phyloP scores from a whole-genome alignment of 2,329 filamentous ascomycete species.

The Phialophora chinensis region DNA sequence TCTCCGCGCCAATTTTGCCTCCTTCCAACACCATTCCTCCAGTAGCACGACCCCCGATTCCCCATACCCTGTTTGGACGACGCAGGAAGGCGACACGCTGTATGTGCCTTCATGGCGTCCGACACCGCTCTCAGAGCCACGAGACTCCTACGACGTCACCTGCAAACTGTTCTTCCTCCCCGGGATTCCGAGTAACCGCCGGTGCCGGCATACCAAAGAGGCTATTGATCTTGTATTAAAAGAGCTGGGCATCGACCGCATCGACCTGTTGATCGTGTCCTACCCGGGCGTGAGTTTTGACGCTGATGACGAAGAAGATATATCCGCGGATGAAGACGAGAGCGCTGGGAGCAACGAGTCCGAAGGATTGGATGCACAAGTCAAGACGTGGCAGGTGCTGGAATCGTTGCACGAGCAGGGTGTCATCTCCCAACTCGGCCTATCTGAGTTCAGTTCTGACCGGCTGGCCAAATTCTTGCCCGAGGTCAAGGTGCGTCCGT shows the following conservation, averaged over 20 bases:
- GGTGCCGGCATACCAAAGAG: slow-evolving; percentile 74
- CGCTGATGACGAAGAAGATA: slow-evolving; percentile 81
- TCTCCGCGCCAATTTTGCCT: slow-evolving; percentile 79
- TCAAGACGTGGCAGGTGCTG: slow-evolving; percentile 71
- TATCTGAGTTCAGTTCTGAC: slow-evolving; percentile 89
- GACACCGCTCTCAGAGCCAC: slow-evolving; percentile 75
- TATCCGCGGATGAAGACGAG: slow-evolving; percentile 59
- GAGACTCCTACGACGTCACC: slow-evolving; percentile 87
- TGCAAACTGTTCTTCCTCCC: slow-evolving; percentile 94
- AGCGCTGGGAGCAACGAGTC: slow-evolving; percentile 46
- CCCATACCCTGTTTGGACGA: slow-evolving; percentile 66
- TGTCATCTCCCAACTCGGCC: slow-evolving; percentile 75
- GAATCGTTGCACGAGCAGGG: slow-evolving; percentile 76
- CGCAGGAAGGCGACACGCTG: slow-evolving; percentile 63
- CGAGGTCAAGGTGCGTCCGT: slow-evolving; percentile 72
- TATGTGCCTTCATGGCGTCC: slow-evolving; percentile 82
- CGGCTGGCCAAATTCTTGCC: slow-evolving; percentile 79
- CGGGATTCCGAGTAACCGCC: slow-evolving; percentile 66
- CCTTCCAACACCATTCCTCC: slow-evolving; percentile 63
- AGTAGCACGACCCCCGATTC: slow-evolving; percentile 34
- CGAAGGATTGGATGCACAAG: slow-evolving; percentile 65
- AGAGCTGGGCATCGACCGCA: slow-evolving; percentile 74
- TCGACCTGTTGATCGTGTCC: slow-evolving; percentile 89
- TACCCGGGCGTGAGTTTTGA: slow-evolving; percentile 95
- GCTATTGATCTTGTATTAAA: slow-evolving; percentile 80